Evolutionary conservation across 352 stramenopile genomes (phyloP).

Genomic region (Phytopythium oedochilum): DNA sequence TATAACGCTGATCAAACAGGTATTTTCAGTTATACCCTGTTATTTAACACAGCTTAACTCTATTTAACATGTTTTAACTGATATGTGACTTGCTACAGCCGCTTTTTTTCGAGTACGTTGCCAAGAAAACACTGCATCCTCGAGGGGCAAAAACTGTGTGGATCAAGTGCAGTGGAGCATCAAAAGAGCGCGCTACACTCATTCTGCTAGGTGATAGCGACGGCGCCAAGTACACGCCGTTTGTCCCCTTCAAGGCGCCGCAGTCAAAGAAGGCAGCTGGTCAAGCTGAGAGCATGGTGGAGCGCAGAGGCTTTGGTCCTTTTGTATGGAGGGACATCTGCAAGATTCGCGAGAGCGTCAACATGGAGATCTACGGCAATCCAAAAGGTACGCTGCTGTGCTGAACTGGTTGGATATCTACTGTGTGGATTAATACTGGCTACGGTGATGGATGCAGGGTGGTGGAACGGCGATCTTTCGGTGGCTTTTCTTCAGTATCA

Average conservation of each 20-base stretch:
- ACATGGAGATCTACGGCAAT: neutral
- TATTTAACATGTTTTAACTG: neutral
- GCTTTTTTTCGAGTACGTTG: conserved; percentile 5
- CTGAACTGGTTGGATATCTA: no score
- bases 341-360: neutral
- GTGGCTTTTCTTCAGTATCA: conserved; percentile 5
- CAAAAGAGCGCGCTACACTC: neutral
- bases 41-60: neutral
- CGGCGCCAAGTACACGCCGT: neutral
- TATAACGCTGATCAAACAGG: conserved; percentile 2
- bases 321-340: neutral
- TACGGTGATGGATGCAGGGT: neutral
- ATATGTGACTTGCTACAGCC: neutral
- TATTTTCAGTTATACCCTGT: neutral
- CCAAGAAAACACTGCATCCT: neutral
- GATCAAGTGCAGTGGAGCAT: neutral
- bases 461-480: conserved; percentile 10
- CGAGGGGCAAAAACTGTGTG: neutral
- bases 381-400: neutral
- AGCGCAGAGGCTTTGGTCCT: neutral
- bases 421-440: neutral
- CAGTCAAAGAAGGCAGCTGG: neutral
- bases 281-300: neutral
- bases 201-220: neutral
- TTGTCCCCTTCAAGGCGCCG: neutral